Conservation (phyloP, 2,329 filamentous ascomycete species). For the Corinectria fuckeliana region DNA sequence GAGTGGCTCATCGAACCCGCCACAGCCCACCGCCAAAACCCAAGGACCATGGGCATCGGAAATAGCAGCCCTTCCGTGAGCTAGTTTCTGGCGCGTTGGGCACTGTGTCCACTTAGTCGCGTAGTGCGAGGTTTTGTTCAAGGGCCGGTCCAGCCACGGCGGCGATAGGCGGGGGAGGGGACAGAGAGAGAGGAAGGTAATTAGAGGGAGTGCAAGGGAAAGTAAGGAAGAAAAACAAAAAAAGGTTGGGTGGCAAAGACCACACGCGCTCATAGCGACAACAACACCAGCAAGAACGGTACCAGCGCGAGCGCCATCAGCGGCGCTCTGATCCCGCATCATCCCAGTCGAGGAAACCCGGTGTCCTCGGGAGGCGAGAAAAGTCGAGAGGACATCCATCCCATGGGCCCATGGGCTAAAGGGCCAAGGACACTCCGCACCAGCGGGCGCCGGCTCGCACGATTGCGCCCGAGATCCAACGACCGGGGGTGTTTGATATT, state of each 20-base stretch:
- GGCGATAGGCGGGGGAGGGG: slow-evolving; percentile 14
- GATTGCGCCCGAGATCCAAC: slow-evolving; percentile 32
- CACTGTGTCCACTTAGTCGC: slow-evolving; percentile 31
- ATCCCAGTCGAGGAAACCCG: slow-evolving; percentile 30
- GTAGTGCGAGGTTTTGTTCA: slow-evolving; percentile 30
- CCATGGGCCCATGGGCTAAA: slow-evolving; percentile 17
- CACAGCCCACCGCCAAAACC: slow-evolving; percentile 34
- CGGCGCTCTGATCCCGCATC: not conserved
- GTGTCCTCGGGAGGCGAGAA: slow-evolving; percentile 29
- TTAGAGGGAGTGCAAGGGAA: not conserved
- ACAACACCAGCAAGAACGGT: not conserved
- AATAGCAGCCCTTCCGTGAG: slow-evolving; percentile 25
- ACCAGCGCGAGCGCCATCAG: slow-evolving; percentile 5
- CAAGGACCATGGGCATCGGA: slow-evolving; percentile 29
- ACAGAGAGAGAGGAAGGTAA: slow-evolving; percentile 8
- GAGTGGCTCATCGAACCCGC: slow-evolving; percentile 36
- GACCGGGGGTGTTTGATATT: slow-evolving; percentile 35
- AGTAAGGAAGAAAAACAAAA: not conserved
- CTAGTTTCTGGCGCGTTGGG: slow-evolving; percentile 21
- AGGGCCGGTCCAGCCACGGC: slow-evolving; percentile 31
- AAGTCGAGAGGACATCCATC: not conserved
- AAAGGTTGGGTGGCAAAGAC: not conserved
- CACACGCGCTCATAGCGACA: slow-evolving; percentile 13
- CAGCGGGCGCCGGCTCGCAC: slow-evolving; percentile 34
- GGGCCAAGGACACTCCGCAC: slow-evolving; percentile 31